Conservation (phyloP, 2,329 filamentous ascomycete genomes). For the Fusarium sambucinum region DNA sequence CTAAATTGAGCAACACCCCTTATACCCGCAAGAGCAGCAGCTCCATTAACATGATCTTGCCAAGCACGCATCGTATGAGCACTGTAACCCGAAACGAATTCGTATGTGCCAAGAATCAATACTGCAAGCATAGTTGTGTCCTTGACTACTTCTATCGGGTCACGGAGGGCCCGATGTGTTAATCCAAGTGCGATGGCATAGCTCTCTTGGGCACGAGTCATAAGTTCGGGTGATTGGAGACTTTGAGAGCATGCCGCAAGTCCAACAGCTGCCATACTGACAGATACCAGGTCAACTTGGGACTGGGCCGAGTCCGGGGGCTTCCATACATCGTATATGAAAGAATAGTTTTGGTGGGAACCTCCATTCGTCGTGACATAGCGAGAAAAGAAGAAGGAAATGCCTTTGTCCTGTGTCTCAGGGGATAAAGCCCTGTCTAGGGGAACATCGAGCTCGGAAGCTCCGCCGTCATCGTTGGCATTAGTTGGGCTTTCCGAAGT, state of each 20-base stretch:
- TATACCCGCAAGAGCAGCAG: constrained; percentile 62
- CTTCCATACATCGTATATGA: constrained; percentile 66
- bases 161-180: constrained; percentile 62
- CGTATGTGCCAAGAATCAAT: constrained; percentile 66
- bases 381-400: constrained; percentile 64
- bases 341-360: constrained; percentile 64
- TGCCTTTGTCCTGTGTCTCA: constrained; percentile 58
- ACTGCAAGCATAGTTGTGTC: constrained; percentile 66
- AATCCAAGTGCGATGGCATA: constrained; percentile 65
- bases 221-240: constrained; percentile 56
- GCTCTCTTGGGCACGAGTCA: constrained; percentile 62
- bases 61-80: constrained; percentile 63
- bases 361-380: constrained; percentile 62
- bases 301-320: constrained; percentile 53
- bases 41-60: constrained; percentile 66
- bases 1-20: constrained; percentile 62
- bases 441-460: constrained; percentile 35
- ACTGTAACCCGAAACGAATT: constrained; percentile 63
- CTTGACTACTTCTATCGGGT: constrained; percentile 58
- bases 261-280: constrained; percentile 67
- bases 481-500: constrained; percentile 41
- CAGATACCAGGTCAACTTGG: constrained; percentile 60
- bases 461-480: constrained; percentile 25
- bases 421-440: constrained; percentile 28
- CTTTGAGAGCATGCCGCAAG: constrained; percentile 64